A percentile compares a stretch with the other conserved stretches of the same genome.
Evolutionary conservation across 148 eudicot genomes (phyloP).

Genomic region (Heliamphora exappendiculata): DNA sequence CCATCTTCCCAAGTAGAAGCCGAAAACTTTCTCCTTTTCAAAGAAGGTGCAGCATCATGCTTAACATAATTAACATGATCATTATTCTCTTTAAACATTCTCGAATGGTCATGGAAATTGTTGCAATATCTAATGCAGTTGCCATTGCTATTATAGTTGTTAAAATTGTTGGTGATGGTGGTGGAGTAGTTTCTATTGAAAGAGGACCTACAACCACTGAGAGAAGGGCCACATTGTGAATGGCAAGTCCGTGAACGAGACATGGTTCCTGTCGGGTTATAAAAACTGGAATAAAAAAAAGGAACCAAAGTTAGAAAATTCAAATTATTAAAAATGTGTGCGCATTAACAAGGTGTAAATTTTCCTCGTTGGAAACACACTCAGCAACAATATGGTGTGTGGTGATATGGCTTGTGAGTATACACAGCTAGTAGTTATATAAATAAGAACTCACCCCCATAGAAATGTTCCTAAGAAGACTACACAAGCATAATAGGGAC

Average conservation of each 20-base stretch:
- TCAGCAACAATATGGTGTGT: too few relatives aligned
- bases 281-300: neutral
- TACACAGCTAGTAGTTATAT: too few relatives aligned
- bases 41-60: slow-evolving; percentile 35
- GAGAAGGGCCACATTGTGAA: slow-evolving; percentile 44
- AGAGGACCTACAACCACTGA: slow-evolving; percentile 30
- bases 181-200: slow-evolving; percentile 27
- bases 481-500: too few relatives aligned
- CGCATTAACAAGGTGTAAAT: neutral
- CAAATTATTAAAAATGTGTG: neutral
- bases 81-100: slow-evolving; percentile 23
- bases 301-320: neutral
- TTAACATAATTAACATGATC: slow-evolving; percentile 20
- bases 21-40: slow-evolving; percentile 67
- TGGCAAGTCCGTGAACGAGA: slow-evolving; percentile 38
- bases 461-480: too few relatives aligned
- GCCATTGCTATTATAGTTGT: slow-evolving; percentile 17
- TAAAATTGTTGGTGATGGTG: slow-evolving; percentile 24
- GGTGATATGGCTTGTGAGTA: too few relatives aligned
- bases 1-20: slow-evolving; percentile 39
- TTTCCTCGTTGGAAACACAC: neutral
- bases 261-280: slow-evolving; percentile 44
- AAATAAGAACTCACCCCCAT: too few relatives aligned
- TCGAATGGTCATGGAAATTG: slow-evolving; percentile 25
- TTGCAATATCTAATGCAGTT: slow-evolving; percentile 19